phyloP scores from a whole-genome alignment of 2,329 filamentous ascomycete genomes.

The Dryadomyces quercus-mongolicae region DNA sequence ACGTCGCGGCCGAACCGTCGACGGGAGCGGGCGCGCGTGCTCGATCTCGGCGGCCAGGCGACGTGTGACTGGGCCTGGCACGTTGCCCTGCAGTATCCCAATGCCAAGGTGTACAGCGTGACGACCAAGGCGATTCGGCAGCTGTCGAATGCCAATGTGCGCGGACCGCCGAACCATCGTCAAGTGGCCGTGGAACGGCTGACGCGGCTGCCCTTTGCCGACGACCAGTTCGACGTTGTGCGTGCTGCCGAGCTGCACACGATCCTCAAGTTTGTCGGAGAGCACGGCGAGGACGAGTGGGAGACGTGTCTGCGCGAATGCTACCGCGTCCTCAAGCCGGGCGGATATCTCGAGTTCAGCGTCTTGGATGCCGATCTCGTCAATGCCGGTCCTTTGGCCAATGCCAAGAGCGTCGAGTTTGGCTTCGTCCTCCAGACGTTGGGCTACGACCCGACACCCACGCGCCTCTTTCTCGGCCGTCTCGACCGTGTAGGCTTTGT shows the following conservation, averaged over 20 bases:
- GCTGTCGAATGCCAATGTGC: constrained; percentile 60
- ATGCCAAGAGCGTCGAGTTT: constrained; percentile 83
- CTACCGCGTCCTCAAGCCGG: constrained; percentile 82
- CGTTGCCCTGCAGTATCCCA: constrained; percentile 73
- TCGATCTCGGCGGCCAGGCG: constrained; percentile 77
- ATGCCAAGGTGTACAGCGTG: constrained; percentile 79
- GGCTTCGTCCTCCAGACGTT: constrained; percentile 78
- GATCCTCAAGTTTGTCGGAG: constrained; percentile 61
- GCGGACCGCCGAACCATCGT: constrained; percentile 78
- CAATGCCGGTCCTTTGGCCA: constrained; percentile 65
- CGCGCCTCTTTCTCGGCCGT: constrained; percentile 66
- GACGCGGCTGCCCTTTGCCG: constrained; percentile 72
- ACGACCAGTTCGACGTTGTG: constrained; percentile 81
- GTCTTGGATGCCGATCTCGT: constrained; percentile 85
- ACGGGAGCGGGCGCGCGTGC: constrained; percentile 49
- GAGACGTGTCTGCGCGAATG: constrained; percentile 76
- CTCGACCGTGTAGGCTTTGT: constrained; percentile 65
- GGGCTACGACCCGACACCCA: constrained; percentile 79
- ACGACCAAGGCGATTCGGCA: constrained; percentile 59
- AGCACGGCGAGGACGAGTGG: constrained; percentile 71
- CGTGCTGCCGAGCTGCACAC: constrained; percentile 80
- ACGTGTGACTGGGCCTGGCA: constrained; percentile 96
- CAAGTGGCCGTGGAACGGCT: constrained; percentile 67
- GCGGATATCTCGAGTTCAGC: constrained; percentile 83
- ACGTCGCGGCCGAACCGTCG: constrained; percentile 41